Conservation (phyloP, 2,329 filamentous ascomycete species). For the Epichloe scottii region DNA sequence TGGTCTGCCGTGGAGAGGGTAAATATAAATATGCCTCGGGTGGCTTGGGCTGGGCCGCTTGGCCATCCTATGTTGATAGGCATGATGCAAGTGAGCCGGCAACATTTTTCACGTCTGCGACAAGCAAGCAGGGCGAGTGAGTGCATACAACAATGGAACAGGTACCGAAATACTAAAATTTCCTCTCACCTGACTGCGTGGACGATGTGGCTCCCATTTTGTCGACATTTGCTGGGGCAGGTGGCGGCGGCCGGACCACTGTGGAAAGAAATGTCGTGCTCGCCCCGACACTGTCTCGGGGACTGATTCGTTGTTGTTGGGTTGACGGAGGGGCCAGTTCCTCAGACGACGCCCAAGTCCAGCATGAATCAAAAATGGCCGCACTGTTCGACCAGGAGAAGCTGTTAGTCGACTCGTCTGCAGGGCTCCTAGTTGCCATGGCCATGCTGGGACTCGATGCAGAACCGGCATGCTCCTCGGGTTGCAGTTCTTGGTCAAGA, state of each 20-base stretch:
- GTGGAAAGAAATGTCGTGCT: neutral
- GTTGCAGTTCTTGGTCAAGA: neutral
- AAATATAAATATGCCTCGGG: neutral
- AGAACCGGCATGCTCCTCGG: neutral
- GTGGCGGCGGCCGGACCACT: neutral
- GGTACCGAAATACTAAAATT: neutral
- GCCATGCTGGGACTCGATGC: neutral
- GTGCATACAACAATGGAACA: neutral
- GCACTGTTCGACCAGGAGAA: neutral
- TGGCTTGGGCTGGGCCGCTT: neutral
- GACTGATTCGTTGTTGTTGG: neutral
- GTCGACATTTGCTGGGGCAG: neutral
- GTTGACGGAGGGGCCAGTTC: neutral
- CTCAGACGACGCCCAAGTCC: conserved; percentile 5
- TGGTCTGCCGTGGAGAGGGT: neutral
- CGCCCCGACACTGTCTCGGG: neutral
- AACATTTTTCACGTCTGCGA: neutral
- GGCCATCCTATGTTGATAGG: neutral
- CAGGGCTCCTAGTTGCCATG: neutral
- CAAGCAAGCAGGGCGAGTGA: neutral
- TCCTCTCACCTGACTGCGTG: conserved; percentile 1
- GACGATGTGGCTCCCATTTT: neutral
- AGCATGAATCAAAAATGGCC: conserved; percentile 2
- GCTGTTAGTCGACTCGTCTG: neutral
- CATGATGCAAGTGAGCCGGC: neutral